Percentiles rank a stretch among this genome's conserved stretches.
Evolutionary conservation across 2,329 filamentous ascomycete genomes (phyloP).

Genomic region (Trichoderma hamatum): DNA sequence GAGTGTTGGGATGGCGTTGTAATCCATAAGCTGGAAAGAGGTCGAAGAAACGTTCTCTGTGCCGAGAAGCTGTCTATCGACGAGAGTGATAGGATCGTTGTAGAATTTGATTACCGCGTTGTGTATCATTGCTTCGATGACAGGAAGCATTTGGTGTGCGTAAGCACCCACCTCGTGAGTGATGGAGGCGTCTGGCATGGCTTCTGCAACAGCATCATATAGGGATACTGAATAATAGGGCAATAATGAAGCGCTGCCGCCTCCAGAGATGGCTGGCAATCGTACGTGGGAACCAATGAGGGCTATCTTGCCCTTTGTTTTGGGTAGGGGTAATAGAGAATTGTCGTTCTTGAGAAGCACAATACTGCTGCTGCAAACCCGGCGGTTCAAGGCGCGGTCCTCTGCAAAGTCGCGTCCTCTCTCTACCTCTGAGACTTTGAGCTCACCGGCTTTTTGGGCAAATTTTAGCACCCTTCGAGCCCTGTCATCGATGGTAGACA

Average conservation of each 20-base stretch:
- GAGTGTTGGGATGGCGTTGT: constrained; percentile 1
- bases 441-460: neutral
- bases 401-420: constrained; percentile 6
- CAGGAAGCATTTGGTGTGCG: constrained; percentile 12
- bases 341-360: constrained; percentile 5
- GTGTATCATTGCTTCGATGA: neutral
- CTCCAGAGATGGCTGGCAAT: constrained; percentile 1
- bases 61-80: neutral
- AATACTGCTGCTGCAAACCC: neutral
- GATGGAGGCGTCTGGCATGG: neutral
- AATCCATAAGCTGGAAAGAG: constrained; percentile 11
- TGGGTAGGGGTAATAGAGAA: neutral
- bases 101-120: constrained; percentile 8
- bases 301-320: neutral
- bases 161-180: constrained; percentile 15
- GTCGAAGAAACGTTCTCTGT: neutral
- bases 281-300: constrained; percentile 9
- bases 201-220: neutral
- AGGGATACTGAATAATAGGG: constrained; percentile 11
- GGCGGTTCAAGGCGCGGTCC: constrained; percentile 1
- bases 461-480: neutral
- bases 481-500: constrained; percentile 8
- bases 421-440: constrained; percentile 8
- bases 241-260: constrained; percentile 1
- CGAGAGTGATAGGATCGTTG: neutral